Conservation (phyloP, 2,329 filamentous ascomycete species). For the Septoria linicola region DNA sequence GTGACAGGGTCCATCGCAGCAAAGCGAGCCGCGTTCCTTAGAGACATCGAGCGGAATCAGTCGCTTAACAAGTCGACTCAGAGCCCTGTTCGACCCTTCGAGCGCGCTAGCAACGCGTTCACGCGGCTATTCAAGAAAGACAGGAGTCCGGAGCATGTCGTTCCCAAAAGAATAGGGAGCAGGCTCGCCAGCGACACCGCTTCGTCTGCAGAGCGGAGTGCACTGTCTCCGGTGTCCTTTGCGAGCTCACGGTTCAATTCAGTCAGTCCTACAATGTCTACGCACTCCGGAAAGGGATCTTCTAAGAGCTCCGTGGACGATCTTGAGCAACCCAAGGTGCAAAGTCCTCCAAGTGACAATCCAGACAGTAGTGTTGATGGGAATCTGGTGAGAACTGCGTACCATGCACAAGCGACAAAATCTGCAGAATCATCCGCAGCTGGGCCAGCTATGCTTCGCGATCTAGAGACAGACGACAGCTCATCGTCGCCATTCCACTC, state of each 20-base stretch:
- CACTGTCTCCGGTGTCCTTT: slow-evolving; percentile 17
- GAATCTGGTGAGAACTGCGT: neutral
- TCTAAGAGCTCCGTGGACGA: slow-evolving; percentile 14
- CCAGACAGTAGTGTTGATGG: neutral
- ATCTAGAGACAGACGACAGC: slow-evolving; percentile 17
- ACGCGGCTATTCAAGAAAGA: slow-evolving; percentile 39
- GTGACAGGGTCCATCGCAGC: slow-evolving; percentile 23
- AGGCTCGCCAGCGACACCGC: neutral
- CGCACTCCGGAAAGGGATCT: slow-evolving; percentile 6
- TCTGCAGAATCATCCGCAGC: neutral
- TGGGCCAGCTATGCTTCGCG: neutral
- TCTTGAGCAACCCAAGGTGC: neutral
- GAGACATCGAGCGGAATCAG: slow-evolving; percentile 32
- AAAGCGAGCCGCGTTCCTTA: slow-evolving; percentile 34
- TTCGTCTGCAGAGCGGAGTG: slow-evolving; percentile 9
- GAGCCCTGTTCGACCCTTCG: slow-evolving; percentile 40
- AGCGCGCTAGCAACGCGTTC: slow-evolving; percentile 42
- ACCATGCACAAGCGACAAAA: neutral
- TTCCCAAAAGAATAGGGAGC: slow-evolving; percentile 18
- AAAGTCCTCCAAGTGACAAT: neutral
- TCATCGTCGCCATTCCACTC: slow-evolving; percentile 16
- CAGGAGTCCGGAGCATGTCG: slow-evolving; percentile 25
- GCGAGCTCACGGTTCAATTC: slow-evolving; percentile 10
- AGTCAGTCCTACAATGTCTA: slow-evolving; percentile 8
- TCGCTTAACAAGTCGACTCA: slow-evolving; percentile 35